Percentiles rank a stretch among this genome's conserved stretches.
phyloP scores from a whole-genome alignment of 2,329 filamentous ascomycete species.

The Calonectria hongkongensis region DNA sequence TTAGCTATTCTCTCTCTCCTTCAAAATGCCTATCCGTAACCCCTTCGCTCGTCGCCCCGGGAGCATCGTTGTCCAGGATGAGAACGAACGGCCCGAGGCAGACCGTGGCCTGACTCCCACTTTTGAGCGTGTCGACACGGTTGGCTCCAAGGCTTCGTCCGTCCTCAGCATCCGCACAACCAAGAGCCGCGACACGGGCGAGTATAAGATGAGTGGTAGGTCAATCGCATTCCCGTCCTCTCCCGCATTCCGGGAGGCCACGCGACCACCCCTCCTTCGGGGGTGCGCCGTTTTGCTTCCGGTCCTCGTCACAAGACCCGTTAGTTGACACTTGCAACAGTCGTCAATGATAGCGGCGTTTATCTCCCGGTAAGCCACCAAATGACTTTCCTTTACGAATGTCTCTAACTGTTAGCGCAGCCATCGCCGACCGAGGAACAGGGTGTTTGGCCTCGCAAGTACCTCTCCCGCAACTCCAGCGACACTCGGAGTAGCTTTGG shows the following conservation, averaged over 20 bases:
- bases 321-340: conserved; percentile 68
- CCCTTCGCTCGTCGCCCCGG: conserved; percentile 79
- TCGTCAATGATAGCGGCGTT: conserved; percentile 96
- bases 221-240: conserved; percentile 39
- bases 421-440: conserved; percentile 94
- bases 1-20: conserved; percentile 17
- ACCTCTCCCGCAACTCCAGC: conserved; percentile 71
- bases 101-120: conserved; percentile 55
- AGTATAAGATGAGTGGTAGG: conserved; percentile 89
- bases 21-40: conserved; percentile 82
- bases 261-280: conserved; percentile 40
- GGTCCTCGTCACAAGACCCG: conserved; percentile 50
- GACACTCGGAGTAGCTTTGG: conserved; percentile 78
- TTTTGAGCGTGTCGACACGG: conserved; percentile 78
- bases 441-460: conserved; percentile 81
- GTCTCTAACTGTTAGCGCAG: conserved; percentile 62
- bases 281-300: conserved; percentile 45
- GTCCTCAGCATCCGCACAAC: conserved; percentile 77
- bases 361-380: conserved; percentile 85
- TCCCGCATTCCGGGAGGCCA: conserved; percentile 29
- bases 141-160: conserved; percentile 77
- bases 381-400: neutral
- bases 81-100: conserved; percentile 70
- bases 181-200: conserved; percentile 78
- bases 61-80: conserved; percentile 66